phyloP scores from a whole-genome alignment of 2,329 filamentous ascomycete genomes.

The Colletotrichum truncatum region DNA sequence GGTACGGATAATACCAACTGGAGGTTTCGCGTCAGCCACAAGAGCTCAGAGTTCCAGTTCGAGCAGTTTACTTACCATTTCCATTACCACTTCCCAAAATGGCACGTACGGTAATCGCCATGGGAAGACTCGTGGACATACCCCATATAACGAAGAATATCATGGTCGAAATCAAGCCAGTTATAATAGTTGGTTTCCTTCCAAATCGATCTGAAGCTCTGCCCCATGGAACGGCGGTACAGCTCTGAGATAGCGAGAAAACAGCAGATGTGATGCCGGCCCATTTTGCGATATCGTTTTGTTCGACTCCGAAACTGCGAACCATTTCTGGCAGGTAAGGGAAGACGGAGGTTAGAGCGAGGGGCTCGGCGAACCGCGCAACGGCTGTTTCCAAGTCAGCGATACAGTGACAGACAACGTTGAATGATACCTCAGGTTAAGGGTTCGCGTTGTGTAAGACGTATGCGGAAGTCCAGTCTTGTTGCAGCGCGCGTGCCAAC shows the following conservation, averaged over 20 bases:
- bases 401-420: neutral
- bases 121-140: constrained; percentile 78
- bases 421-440: neutral
- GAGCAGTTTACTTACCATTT: constrained; percentile 63
- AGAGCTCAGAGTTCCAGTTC: neutral
- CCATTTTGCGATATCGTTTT: constrained; percentile 81
- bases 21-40: neutral
- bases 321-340: constrained; percentile 85
- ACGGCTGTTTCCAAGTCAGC: constrained; percentile 62
- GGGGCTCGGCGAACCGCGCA: constrained; percentile 81
- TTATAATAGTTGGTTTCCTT: constrained; percentile 82
- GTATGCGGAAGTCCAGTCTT: neutral
- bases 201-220: constrained; percentile 81
- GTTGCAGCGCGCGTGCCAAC: neutral
- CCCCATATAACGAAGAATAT: constrained; percentile 83
- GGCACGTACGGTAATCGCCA: constrained; percentile 81
- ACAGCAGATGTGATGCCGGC: constrained; percentile 78
- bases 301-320: constrained; percentile 76
- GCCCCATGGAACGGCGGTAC: constrained; percentile 80
- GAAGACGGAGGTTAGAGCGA: constrained; percentile 76
- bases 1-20: constrained; percentile 89
- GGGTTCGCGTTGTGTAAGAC: neutral
- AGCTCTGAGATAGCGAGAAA: constrained; percentile 77
- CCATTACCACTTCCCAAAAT: constrained; percentile 88
- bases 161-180: constrained; percentile 82